Conservation (phyloP, 129 eudicot species). For the Artemisia argyi region DNA sequence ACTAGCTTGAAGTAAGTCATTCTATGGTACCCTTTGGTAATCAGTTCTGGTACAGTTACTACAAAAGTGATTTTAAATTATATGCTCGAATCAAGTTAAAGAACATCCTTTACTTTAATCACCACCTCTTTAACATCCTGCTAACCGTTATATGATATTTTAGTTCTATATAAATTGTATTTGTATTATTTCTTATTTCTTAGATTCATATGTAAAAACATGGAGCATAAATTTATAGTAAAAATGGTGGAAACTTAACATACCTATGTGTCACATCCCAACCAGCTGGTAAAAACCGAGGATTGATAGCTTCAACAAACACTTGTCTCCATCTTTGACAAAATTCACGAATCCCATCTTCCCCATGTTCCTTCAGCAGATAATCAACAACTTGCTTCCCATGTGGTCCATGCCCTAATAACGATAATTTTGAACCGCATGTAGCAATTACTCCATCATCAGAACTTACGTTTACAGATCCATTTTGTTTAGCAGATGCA, state of each 20-base stretch:
- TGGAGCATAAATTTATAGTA: background rate
- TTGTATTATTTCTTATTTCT: background rate
- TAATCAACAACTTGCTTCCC: constrained; percentile 85
- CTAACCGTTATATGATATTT: too few species aligned
- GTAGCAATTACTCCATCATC: constrained; percentile 34
- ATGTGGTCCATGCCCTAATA: constrained; percentile 96
- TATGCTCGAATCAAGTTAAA: too few species aligned
- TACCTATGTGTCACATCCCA: constrained; percentile 99
- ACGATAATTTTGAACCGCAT: constrained; percentile 55
- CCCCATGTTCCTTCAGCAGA: constrained; percentile 72
- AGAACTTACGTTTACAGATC: constrained; percentile 3
- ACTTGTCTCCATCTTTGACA: constrained; percentile 98
- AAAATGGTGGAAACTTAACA: constrained; percentile 14
- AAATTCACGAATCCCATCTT: constrained; percentile 80
- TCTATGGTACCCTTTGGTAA: too few species aligned
- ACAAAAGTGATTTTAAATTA: too few species aligned
- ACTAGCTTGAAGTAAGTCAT: too few species aligned
- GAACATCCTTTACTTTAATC: too few species aligned
- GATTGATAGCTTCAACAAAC: constrained; percentile 83
- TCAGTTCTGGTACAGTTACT: too few species aligned
- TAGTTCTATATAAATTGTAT: too few species aligned
- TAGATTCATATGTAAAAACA: background rate
- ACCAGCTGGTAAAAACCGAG: constrained; percentile 87
- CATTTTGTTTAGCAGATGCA: constrained; percentile 29
- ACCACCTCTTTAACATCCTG: too few species aligned